phyloP scores from a whole-genome alignment of 2,329 filamentous ascomycete genomes.

The Fusarium keratoplasticum region DNA sequence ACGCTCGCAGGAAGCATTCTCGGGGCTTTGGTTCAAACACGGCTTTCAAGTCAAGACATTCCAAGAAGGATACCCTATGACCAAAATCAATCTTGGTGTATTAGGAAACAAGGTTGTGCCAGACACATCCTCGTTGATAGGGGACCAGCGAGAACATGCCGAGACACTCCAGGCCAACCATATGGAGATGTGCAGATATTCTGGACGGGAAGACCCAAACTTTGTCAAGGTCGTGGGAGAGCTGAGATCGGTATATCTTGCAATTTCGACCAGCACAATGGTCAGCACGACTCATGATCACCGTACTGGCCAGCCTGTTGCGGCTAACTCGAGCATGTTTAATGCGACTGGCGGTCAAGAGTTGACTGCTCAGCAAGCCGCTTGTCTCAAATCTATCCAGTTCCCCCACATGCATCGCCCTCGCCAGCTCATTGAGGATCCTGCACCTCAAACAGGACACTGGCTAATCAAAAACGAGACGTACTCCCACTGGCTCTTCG shows the following conservation, averaged over 20 bases:
- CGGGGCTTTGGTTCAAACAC: constrained; percentile 4
- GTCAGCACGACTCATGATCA: not conserved
- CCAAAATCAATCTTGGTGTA: constrained; percentile 3
- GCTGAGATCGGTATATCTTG: not conserved
- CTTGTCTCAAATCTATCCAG: not conserved
- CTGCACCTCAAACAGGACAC: not conserved
- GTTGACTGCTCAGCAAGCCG: not conserved
- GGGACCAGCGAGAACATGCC: constrained; percentile 14
- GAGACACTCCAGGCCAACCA: constrained; percentile 32
- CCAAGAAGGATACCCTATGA: constrained; percentile 22
- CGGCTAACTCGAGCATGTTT: not conserved
- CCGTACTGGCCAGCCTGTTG: not conserved
- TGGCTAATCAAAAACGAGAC: not conserved
- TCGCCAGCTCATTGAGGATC: not conserved
- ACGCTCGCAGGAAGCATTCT: constrained; percentile 21
- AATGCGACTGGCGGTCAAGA: not conserved
- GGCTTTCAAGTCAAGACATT: constrained; percentile 33
- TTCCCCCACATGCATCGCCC: not conserved
- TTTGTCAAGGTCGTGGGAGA: constrained; percentile 24
- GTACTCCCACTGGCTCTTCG: not conserved
- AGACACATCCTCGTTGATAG: constrained; percentile 17
- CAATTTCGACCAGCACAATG: not conserved
- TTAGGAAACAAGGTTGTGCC: constrained; percentile 27
- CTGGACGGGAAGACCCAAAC: constrained; percentile 5
- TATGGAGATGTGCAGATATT: constrained; percentile 15